phyloP scores from a whole-genome alignment of 2,329 filamentous ascomycete genomes.

The Aspergillus pseudonomiae region DNA sequence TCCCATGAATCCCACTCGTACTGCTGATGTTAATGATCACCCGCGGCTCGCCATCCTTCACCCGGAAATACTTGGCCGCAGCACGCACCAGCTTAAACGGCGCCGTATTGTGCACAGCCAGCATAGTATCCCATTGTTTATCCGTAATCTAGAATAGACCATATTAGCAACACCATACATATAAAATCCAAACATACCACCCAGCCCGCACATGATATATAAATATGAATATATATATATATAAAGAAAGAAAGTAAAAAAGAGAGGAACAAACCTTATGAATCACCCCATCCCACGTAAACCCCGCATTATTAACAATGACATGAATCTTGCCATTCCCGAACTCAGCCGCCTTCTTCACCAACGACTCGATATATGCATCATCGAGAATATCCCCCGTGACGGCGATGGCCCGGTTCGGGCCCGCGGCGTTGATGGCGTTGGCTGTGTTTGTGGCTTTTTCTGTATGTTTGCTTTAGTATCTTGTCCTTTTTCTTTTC shows the following conservation, averaged over 20 bases:
- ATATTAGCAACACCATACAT: background rate
- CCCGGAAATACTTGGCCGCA: constrained; percentile 83
- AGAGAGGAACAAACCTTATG: constrained; percentile 63
- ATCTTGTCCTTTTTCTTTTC: constrained; percentile 58
- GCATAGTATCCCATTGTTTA: constrained; percentile 88
- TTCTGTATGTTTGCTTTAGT: constrained; percentile 45
- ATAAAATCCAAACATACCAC: no score
- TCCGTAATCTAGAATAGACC: constrained; percentile 66
- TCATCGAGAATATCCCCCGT: constrained; percentile 75
- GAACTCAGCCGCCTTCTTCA: constrained; percentile 75
- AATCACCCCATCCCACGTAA: constrained; percentile 90
- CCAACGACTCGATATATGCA: constrained; percentile 70
- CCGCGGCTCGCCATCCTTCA: constrained; percentile 77
- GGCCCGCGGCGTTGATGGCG: constrained; percentile 66
- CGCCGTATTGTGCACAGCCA: constrained; percentile 79
- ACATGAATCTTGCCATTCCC: constrained; percentile 87
- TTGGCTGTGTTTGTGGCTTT: constrained; percentile 72
- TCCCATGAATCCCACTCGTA: constrained; percentile 81
- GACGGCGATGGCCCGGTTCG: constrained; percentile 70
- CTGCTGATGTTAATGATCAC: constrained; percentile 82
- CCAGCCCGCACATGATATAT: no score
- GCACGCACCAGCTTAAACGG: constrained; percentile 82
- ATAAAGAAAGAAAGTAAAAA: background rate
- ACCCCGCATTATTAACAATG: constrained; percentile 89
- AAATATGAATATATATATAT: no score